Evolutionary conservation across 352 stramenopile species (phyloP).

Genomic region (Halophytophthora polymorphica): DNA sequence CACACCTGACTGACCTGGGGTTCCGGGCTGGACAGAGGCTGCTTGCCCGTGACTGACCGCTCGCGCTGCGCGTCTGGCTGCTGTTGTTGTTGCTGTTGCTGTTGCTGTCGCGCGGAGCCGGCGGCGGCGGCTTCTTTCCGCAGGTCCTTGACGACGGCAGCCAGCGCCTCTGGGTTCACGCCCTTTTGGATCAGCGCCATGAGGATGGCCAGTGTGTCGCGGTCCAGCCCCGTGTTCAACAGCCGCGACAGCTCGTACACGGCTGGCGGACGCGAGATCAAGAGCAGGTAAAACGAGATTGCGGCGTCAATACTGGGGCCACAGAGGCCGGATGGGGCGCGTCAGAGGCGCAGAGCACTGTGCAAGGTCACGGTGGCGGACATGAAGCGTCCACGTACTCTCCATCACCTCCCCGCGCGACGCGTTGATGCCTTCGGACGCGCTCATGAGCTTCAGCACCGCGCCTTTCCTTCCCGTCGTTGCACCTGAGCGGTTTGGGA

Average conservation of each 20-base stretch:
- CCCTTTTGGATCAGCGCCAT: slow-evolving; percentile 87
- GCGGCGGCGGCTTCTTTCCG: slow-evolving; percentile 50
- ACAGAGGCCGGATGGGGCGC: neutral
- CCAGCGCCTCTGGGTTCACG: slow-evolving; percentile 88
- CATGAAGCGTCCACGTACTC: slow-evolving; percentile 24
- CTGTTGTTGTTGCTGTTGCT: slow-evolving; percentile 6
- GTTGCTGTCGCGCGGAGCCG: neutral
- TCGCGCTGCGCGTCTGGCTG: slow-evolving; percentile 15
- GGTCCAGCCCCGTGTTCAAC: slow-evolving; percentile 89
- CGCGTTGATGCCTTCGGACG: slow-evolving; percentile 33
- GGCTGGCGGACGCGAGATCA: slow-evolving; percentile 27
- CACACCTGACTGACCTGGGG: slow-evolving; percentile 71
- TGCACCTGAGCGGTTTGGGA: too few species aligned
- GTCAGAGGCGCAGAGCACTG: neutral
- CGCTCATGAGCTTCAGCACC: slow-evolving; percentile 25
- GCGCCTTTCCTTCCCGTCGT: too few species aligned
- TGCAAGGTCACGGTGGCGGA: neutral
- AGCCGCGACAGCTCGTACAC: slow-evolving; percentile 89
- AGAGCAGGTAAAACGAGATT: neutral
- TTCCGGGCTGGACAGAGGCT: slow-evolving; percentile 46
- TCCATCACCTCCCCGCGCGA: slow-evolving; percentile 56
- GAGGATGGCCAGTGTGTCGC: slow-evolving; percentile 85
- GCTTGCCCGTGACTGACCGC: slow-evolving; percentile 48
- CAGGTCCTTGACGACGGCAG: slow-evolving; percentile 89
- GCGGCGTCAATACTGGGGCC: neutral